Percentiles rank a stretch among this genome's conserved stretches.
phyloP scores from a whole-genome alignment of 2,329 filamentous ascomycete species.

The Pseudogymnoascus sp. region DNA sequence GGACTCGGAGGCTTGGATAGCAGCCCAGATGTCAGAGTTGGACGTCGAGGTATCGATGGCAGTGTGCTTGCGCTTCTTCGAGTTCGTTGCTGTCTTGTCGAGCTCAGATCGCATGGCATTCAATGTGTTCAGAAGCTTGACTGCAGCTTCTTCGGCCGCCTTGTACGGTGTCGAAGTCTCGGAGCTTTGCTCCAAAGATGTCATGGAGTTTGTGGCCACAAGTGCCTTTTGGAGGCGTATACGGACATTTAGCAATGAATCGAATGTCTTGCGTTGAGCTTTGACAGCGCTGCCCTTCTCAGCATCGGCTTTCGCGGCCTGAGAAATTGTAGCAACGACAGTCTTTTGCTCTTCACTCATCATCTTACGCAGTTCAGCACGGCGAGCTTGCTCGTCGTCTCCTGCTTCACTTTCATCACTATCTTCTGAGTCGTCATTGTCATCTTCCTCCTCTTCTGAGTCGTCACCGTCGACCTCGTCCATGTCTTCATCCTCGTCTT shows the following conservation, averaged over 20 bases:
- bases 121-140: conserved; percentile 77
- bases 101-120: conserved; percentile 61
- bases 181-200: conserved; percentile 37
- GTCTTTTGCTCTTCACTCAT: conserved; percentile 62
- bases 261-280: conserved; percentile 76
- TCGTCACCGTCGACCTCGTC: conserved; percentile 25
- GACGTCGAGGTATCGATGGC: conserved; percentile 47
- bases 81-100: conserved; percentile 37
- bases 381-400: conserved; percentile 31
- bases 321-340: conserved; percentile 50
- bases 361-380: conserved; percentile 57
- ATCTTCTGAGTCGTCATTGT: conserved; percentile 23
- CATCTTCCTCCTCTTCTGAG: conserved; percentile 30
- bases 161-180: conserved; percentile 47
- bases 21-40: conserved; percentile 62
- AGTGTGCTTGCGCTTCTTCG: conserved; percentile 54
- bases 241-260: conserved; percentile 78
- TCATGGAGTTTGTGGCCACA: conserved; percentile 70
- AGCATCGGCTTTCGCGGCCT: conserved; percentile 67
- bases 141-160: conserved; percentile 76
- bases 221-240: conserved; percentile 92
- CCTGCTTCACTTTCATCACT: conserved; percentile 19
- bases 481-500: conserved; percentile 26
- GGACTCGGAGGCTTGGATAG: conserved; percentile 60
- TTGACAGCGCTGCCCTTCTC: conserved; percentile 83